These are phyloP conservation scores for Aspergillus jensenii DNA, from an alignment of 2,329 filamentous ascomycete species.

Conservation along the genomic window DNA sequence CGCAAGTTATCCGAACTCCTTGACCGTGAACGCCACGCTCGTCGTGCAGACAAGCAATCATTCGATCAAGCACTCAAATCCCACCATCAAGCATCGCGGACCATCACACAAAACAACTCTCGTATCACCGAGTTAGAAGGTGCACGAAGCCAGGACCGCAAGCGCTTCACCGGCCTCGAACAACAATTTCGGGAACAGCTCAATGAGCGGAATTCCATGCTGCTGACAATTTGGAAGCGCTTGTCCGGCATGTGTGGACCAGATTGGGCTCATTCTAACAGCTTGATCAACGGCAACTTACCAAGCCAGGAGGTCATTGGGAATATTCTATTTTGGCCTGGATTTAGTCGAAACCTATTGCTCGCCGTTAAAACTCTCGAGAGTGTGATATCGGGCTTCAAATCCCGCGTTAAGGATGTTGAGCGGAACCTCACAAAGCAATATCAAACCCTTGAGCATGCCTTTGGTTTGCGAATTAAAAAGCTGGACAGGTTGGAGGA, in stretches of 20 bases:
- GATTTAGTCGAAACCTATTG: slow-evolving; percentile 86
- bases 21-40: slow-evolving; percentile 82
- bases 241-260: slow-evolving; percentile 81
- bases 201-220: slow-evolving; percentile 80
- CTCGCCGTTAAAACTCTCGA: slow-evolving; percentile 86
- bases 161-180: slow-evolving; percentile 73
- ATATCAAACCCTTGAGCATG: slow-evolving; percentile 81
- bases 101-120: slow-evolving; percentile 79
- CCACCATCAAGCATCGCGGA: slow-evolving; percentile 81
- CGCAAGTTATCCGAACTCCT: slow-evolving; percentile 82
- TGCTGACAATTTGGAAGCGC: slow-evolving; percentile 87
- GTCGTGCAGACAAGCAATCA: slow-evolving; percentile 81
- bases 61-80: slow-evolving; percentile 88
- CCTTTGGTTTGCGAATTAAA: slow-evolving; percentile 75
- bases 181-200: slow-evolving; percentile 82
- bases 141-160: slow-evolving; percentile 73
- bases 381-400: slow-evolving; percentile 73
- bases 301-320: slow-evolving; percentile 83
- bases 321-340: slow-evolving; percentile 71
- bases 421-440: slow-evolving; percentile 89
- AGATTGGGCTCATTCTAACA: slow-evolving; percentile 89
- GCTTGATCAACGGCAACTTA: slow-evolving; percentile 81
- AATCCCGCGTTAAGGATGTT: slow-evolving; percentile 75
- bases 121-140: slow-evolving; percentile 84
- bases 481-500: slow-evolving; percentile 85